Conservation (phyloP, 1,284 basidiomycete genomes). For the Stygiomarasmius scandens region DNA sequence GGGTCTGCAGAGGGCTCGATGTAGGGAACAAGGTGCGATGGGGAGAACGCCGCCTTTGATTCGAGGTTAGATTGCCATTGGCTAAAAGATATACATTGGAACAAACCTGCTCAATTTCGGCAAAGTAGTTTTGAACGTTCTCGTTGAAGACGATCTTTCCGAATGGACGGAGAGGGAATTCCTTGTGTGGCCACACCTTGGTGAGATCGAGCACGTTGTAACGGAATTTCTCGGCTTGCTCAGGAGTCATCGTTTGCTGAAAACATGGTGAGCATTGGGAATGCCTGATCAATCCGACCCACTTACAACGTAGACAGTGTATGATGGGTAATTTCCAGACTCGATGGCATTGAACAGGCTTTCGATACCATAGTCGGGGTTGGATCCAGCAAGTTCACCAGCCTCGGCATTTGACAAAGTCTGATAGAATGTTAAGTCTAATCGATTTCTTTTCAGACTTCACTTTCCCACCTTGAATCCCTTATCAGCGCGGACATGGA, state of each 20-base stretch:
- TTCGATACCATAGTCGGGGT: constrained; percentile 83
- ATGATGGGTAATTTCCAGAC: constrained; percentile 72
- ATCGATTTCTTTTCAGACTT: constrained; percentile 6
- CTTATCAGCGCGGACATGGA: constrained; percentile 77
- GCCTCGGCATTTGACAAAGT: constrained; percentile 66
- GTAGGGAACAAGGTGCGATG: constrained; percentile 85
- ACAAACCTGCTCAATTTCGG: constrained; percentile 81
- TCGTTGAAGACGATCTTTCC: constrained; percentile 88
- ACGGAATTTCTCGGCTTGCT: constrained; percentile 89
- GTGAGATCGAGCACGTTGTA: constrained; percentile 91
- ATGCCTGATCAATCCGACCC: no score
- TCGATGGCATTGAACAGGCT: constrained; percentile 83
- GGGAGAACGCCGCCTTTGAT: constrained; percentile 75
- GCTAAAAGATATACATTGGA: background rate
- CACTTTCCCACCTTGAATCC: constrained; percentile 70
- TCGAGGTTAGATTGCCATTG: background rate
- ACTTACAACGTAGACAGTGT: constrained; percentile 76
- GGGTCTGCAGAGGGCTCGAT: constrained; percentile 90
- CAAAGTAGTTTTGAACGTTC: constrained; percentile 86
- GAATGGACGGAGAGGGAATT: constrained; percentile 85
- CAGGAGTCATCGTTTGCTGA: constrained; percentile 87
- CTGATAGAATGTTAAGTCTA: constrained; percentile 30
- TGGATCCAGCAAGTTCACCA: constrained; percentile 62
- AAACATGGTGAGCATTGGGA: constrained; percentile 17
- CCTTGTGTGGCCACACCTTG: constrained; percentile 84